A percentile compares a stretch with the other conserved stretches of the same genome.
These are phyloP conservation scores for Sarocladiaceae sp. DNA, from an alignment of 2,329 filamentous ascomycete genomes.

Conservation along the genomic window DNA sequence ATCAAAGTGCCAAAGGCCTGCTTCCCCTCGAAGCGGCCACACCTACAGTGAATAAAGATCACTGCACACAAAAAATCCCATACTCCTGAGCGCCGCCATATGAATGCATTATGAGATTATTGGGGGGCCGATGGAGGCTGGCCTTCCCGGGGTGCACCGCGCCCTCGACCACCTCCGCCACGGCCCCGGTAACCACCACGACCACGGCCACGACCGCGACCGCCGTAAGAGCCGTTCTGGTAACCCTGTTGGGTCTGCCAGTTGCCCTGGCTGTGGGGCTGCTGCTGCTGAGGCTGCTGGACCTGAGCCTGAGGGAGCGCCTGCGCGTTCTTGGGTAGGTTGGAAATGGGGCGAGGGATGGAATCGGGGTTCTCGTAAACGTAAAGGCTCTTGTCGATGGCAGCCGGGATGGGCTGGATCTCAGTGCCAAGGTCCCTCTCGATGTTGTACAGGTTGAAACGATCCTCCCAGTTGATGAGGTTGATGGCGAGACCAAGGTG, in stretches of 20 bases:
- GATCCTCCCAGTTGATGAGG: slow-evolving; percentile 98
- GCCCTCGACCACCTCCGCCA: slow-evolving; percentile 26
- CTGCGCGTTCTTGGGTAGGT: slow-evolving; percentile 29
- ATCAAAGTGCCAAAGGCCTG: slow-evolving; percentile 11
- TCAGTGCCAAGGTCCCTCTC: slow-evolving; percentile 96
- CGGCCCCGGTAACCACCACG: slow-evolving; percentile 29
- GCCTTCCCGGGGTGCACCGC: slow-evolving; percentile 28
- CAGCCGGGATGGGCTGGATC: slow-evolving; percentile 89
- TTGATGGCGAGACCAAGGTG: slow-evolving; percentile 98
- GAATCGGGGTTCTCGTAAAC: slow-evolving; percentile 95
- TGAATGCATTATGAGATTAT: slow-evolving; percentile 18
- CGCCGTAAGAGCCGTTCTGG: slow-evolving; percentile 30
- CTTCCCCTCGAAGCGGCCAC: slow-evolving; percentile 8
- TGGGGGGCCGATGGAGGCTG: slow-evolving; percentile 25
- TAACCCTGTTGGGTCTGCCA: slow-evolving; percentile 35
- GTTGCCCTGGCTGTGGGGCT: slow-evolving; percentile 27
- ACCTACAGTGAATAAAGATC: slow-evolving; percentile 17
- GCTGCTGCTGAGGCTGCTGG: slow-evolving; percentile 19
- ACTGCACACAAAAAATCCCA: slow-evolving; percentile 15
- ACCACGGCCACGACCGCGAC: slow-evolving; percentile 31
- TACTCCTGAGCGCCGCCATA: slow-evolving; percentile 18
- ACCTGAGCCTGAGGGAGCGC: slow-evolving; percentile 20
- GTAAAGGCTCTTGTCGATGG: slow-evolving; percentile 96
- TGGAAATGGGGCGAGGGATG: slow-evolving; percentile 74
- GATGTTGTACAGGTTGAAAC: slow-evolving; percentile 98